Evolutionary conservation across 768 basidiomycete genomes (phyloP).

Genomic region (Lepiota brunneoincarnata): DNA sequence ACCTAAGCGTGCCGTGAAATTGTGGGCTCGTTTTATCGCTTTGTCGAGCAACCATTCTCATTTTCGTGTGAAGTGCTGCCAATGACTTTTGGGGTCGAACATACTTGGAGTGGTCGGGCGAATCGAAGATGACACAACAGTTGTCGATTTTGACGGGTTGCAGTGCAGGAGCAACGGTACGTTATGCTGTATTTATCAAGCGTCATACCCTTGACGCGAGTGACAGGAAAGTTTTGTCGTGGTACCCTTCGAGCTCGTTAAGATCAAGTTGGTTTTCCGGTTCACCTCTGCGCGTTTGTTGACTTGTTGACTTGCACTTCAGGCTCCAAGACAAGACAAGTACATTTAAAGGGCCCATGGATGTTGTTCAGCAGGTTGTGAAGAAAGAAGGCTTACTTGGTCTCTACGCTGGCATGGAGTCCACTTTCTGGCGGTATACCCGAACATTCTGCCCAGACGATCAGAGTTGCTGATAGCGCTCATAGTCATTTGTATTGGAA

Average conservation of each 20-base stretch:
- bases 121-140: conserved; percentile 82
- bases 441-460: background rate
- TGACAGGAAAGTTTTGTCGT: conserved; percentile 86
- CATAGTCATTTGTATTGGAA: conserved; percentile 85
- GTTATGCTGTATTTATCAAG: conserved; percentile 12
- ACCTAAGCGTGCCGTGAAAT: conserved; percentile 97
- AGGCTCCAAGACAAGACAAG: conserved; percentile 92
- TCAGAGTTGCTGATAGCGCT: conserved; percentile 7
- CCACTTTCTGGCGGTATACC: conserved; percentile 91
- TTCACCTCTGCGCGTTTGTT: background rate
- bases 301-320: background rate
- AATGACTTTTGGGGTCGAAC: conserved; percentile 97
- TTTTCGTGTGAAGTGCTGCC: conserved; percentile 41
- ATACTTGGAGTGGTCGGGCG: conserved; percentile 58
- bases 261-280: conserved; percentile 63
- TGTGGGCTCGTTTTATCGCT: conserved; percentile 44
- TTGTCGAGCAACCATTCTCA: conserved; percentile 1
- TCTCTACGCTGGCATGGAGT: conserved; percentile 93
- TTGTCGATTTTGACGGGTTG: conserved; percentile 91
- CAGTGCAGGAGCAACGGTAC: conserved; percentile 84
- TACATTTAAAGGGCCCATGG: conserved; percentile 88
- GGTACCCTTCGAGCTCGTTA: conserved; percentile 95
- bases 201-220: background rate
- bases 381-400: conserved; percentile 79
- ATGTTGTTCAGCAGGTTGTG: conserved; percentile 81